Percentiles rank a stretch among this genome's conserved stretches.
Evolutionary conservation across 768 basidiomycete species (phyloP).

Genomic region (button mushroom (Agaricus bisporus)): DNA sequence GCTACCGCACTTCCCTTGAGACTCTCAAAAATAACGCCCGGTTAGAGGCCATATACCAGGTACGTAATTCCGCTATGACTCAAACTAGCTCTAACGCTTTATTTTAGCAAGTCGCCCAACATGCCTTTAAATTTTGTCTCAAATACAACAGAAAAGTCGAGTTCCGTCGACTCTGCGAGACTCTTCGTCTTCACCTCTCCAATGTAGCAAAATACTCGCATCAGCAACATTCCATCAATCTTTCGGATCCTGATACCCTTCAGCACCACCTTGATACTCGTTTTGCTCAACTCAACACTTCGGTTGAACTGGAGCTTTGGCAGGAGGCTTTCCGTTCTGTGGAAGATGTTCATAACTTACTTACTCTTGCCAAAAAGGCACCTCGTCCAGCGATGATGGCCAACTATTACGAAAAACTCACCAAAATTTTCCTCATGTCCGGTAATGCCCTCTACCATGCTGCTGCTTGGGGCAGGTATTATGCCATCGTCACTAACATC

Average conservation of each 20-base stretch:
- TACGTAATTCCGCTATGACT: constrained; percentile 26
- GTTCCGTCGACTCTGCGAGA: constrained; percentile 95
- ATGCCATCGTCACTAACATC: constrained; percentile 62
- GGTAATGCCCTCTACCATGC: constrained; percentile 95
- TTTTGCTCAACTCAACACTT: constrained; percentile 93
- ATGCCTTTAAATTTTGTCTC: constrained; percentile 96
- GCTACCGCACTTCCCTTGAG: constrained; percentile 91
- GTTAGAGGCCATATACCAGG: constrained; percentile 92
- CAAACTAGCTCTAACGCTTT: not conserved
- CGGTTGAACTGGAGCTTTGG: constrained; percentile 98
- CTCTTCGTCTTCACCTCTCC: constrained; percentile 87
- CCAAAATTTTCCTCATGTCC: constrained; percentile 93
- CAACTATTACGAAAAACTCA: constrained; percentile 97
- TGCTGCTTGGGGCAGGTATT: constrained; percentile 90
- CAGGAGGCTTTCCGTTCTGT: constrained; percentile 98
- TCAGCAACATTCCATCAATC: constrained; percentile 91
- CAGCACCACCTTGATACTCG: constrained; percentile 96
- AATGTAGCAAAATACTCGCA: constrained; percentile 95
- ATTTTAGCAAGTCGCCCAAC: constrained; percentile 83
- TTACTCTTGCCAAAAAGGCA: constrained; percentile 89
- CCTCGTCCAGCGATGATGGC: constrained; percentile 97
- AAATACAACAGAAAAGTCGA: constrained; percentile 93
- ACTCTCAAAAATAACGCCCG: constrained; percentile 94
- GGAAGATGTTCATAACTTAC: constrained; percentile 94
- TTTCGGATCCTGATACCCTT: constrained; percentile 90